Conservation (phyloP, 2,329 filamentous ascomycete species). For the Pyricularia pennisetigena region DNA sequence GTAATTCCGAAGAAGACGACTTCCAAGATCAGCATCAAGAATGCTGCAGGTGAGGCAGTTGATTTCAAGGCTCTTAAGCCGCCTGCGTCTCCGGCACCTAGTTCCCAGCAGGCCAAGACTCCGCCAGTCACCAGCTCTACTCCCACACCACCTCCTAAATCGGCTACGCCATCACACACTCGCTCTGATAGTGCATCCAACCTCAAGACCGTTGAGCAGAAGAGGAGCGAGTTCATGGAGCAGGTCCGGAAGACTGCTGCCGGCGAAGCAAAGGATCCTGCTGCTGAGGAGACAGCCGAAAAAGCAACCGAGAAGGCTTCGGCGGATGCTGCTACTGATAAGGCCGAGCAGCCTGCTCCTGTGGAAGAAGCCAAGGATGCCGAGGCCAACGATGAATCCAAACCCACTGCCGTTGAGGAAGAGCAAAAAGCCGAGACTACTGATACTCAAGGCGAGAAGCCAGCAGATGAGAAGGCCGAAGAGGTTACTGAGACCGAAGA, state of each 20-base stretch:
- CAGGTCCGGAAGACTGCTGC: slow-evolving; percentile 51
- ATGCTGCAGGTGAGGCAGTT: slow-evolving; percentile 67
- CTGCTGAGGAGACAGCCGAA: slow-evolving; percentile 6
- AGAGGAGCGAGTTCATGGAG: slow-evolving; percentile 72
- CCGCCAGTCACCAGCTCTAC: slow-evolving; percentile 65
- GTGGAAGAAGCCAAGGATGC: slow-evolving; percentile 13
- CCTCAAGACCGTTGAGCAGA: slow-evolving; percentile 70
- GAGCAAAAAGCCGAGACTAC: not conserved
- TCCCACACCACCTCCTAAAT: slow-evolving; percentile 71
- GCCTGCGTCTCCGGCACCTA: slow-evolving; percentile 45
- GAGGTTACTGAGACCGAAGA: slow-evolving; percentile 31
- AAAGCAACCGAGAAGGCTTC: not conserved
- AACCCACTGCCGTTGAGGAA: slow-evolving; percentile 10
- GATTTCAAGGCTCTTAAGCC: slow-evolving; percentile 54
- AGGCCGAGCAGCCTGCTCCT: not conserved
- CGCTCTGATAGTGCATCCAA: slow-evolving; percentile 60
- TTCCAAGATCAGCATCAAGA: slow-evolving; percentile 75
- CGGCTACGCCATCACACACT: slow-evolving; percentile 47
- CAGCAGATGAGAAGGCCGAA: slow-evolving; percentile 3
- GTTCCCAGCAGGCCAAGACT: slow-evolving; percentile 48
- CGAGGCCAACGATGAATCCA: slow-evolving; percentile 19
- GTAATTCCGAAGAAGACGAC: slow-evolving; percentile 56
- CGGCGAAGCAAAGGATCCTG: slow-evolving; percentile 13
- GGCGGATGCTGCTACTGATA: not conserved
- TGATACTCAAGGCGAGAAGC: not conserved